Evolutionary conservation across 495 filamentous ascomycete species (phyloP).

Genomic region (Aspergillus egyptiacus): DNA sequence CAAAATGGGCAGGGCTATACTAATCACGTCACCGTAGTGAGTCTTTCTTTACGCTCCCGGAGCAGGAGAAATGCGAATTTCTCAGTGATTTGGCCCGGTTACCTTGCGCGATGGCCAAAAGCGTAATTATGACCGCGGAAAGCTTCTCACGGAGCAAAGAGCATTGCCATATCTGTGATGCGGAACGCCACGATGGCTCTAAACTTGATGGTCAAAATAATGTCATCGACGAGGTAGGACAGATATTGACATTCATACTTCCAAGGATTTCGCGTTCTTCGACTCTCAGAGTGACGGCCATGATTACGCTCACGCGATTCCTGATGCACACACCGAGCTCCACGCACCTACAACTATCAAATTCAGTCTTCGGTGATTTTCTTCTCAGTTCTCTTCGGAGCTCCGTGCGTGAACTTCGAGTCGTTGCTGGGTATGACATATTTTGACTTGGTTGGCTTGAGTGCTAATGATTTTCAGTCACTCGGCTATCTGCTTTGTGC

Average conservation of each 20-base stretch:
- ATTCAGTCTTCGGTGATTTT: conserved; percentile 65
- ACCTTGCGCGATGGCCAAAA: conserved; percentile 39
- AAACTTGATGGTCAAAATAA: conserved; percentile 19
- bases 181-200: conserved; percentile 18
- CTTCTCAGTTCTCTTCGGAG: conserved; percentile 75
- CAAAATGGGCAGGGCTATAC: conserved; percentile 9
- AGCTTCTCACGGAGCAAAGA: conserved; percentile 20
- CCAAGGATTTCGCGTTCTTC: conserved; percentile 53
- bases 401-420: conserved; percentile 76
- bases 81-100: conserved; percentile 35
- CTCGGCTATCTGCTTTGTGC: conserved; percentile 61
- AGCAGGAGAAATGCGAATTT: conserved; percentile 29
- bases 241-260: conserved; percentile 50
- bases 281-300: conserved; percentile 61
- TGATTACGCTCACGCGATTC: conserved; percentile 63
- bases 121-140: conserved; percentile 15
- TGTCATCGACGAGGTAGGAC: conserved; percentile 42
- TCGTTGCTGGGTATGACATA: conserved; percentile 60
- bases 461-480: conserved; percentile 45
- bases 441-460: conserved; percentile 1
- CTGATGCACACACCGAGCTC: conserved; percentile 54
- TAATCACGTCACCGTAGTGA: conserved; percentile 18
- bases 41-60: conserved; percentile 22
- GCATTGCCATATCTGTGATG: conserved; percentile 35
- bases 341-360: conserved; percentile 57